Evolutionary conservation across 163 green algal species (phyloP).

Genomic region (Chlorella variabilis): DNA sequence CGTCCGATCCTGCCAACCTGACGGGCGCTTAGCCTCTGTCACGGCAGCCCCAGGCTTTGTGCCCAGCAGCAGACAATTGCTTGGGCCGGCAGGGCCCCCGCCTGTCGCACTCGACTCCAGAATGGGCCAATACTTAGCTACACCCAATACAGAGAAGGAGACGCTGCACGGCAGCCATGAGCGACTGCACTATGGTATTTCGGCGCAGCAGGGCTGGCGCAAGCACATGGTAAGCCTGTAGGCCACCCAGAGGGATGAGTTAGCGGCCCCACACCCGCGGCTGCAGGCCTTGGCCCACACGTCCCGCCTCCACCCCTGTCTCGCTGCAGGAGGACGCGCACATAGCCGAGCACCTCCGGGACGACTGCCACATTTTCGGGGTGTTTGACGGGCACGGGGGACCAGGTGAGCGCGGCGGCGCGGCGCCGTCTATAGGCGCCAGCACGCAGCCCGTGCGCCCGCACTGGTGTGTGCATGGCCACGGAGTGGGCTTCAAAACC

Average conservation of each 20-base stretch:
- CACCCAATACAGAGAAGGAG: constrained; percentile 87
- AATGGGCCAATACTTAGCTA: constrained; percentile 73
- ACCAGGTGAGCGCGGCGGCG: constrained; percentile 28
- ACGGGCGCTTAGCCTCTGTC: no score
- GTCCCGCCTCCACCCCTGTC: no score
- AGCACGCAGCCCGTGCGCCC: background rate
- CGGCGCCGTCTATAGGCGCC: background rate
- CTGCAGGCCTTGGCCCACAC: no score
- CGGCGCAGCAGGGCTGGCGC: constrained; percentile 52
- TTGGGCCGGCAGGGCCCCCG: background rate
- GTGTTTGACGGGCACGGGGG: constrained; percentile 94
- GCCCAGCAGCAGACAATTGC: background rate
- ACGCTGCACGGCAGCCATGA: constrained; percentile 44
- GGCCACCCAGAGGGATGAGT: background rate
- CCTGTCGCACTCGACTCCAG: no score
- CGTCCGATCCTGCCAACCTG: no score
- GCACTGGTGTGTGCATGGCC: background rate
- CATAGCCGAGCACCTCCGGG: constrained; percentile 64
- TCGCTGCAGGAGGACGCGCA: constrained; percentile 93
- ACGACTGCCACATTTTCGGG: constrained; percentile 82
- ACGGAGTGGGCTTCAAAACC: no score
- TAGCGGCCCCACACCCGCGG: no score
- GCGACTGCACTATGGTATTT: constrained; percentile 60
- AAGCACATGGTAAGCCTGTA: constrained; percentile 47
- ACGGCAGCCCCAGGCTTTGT: no score